phyloP scores from a whole-genome alignment of 106 monocot genomes.

The Allium cepa region DNA sequence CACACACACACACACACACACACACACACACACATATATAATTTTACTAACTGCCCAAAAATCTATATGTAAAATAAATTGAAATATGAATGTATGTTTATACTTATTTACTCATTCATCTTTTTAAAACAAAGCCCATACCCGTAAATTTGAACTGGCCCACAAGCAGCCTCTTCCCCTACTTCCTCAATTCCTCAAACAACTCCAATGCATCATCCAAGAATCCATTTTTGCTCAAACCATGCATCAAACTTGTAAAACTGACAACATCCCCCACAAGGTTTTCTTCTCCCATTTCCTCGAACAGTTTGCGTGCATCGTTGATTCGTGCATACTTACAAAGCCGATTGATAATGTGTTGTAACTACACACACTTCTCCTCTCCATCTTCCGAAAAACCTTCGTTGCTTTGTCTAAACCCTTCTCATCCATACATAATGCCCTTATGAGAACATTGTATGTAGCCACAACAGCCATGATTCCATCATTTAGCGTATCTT shows the following conservation, averaged over 20 bases:
- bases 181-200: constrained; percentile 47
- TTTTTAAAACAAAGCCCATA: no score
- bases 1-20: no score
- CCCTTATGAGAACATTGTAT: constrained; percentile 73
- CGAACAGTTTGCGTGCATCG: constrained; percentile 44
- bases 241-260: constrained; percentile 45
- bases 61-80: no score
- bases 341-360: constrained; percentile 66
- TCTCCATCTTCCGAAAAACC: constrained; percentile 41
- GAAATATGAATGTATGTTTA: no score
- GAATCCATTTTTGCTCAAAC: constrained; percentile 16
- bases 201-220: constrained; percentile 34
- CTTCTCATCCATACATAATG: constrained; percentile 34
- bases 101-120: no score
- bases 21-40: no score
- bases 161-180: no score
- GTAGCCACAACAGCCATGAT: constrained; percentile 32
- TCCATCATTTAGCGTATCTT: constrained; percentile 38
- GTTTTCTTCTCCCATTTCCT: constrained; percentile 40
- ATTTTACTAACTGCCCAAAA: no score
- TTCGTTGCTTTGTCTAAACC: constrained; percentile 32
- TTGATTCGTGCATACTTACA: constrained; percentile 29
- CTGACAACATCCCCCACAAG: constrained; percentile 53
- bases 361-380: constrained; percentile 58
- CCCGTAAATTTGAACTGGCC: no score